phyloP scores from a whole-genome alignment of 2,329 filamentous ascomycete species.

The Colletotrichum cuscutae region DNA sequence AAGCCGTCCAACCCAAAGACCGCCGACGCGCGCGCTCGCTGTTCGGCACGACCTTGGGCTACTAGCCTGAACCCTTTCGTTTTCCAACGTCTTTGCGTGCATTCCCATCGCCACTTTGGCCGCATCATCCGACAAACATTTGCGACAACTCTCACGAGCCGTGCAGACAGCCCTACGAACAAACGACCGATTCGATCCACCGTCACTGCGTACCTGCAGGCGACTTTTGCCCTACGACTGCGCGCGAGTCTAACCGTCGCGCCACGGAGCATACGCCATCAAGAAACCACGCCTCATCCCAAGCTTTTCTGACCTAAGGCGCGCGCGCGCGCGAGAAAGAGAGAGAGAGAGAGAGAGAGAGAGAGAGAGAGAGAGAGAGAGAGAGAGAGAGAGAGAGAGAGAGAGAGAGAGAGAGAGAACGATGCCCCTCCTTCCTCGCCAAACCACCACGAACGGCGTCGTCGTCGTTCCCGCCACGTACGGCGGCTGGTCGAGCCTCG shows the following conservation, averaged over 20 bases:
- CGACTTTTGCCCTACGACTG: conserved; percentile 2
- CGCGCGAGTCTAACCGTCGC: background rate
- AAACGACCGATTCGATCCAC: background rate
- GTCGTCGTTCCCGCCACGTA: conserved; percentile 49
- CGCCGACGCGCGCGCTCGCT: conserved; percentile 4
- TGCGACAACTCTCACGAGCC: conserved; percentile 10
- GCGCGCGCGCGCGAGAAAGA: too few relatives aligned
- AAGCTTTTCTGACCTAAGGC: background rate
- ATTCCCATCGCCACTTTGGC: background rate
- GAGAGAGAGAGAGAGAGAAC: background rate
- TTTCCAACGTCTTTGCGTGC: background rate
- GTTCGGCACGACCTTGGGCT: background rate
- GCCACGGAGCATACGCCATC: background rate
- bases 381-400: background rate
- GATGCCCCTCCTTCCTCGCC: conserved; percentile 30
- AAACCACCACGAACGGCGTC: conserved; percentile 36
- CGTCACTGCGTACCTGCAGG: background rate
- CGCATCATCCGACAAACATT: background rate
- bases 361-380: background rate
- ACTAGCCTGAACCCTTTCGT: conserved; percentile 4
- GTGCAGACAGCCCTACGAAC: conserved; percentile 7
- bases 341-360: background rate
- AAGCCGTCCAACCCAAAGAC: background rate
- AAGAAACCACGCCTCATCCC: background rate
- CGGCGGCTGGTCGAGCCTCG: conserved; percentile 45